Conservation (phyloP, 495 filamentous ascomycete species). For the Penicillium mononematosum region DNA sequence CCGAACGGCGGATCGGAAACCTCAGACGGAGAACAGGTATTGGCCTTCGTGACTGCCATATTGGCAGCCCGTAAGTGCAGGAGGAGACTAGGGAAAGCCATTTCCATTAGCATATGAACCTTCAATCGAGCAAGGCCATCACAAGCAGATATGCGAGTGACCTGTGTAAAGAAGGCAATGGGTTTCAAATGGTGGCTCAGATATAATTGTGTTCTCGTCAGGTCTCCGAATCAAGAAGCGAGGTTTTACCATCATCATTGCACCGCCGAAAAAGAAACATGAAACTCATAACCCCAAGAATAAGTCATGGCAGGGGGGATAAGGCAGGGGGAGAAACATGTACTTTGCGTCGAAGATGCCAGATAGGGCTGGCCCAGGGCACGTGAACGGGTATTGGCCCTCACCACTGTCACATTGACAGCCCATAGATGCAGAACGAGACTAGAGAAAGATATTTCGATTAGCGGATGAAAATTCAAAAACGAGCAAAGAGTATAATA, state of each 20-base stretch:
- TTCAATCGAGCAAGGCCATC: too few species aligned
- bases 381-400: neutral
- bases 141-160: too few species aligned
- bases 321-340: neutral
- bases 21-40: too few species aligned
- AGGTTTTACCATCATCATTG: neutral
- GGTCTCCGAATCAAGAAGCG: neutral
- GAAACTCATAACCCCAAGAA: neutral
- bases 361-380: neutral
- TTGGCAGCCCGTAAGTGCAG: too few species aligned
- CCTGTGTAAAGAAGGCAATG: too few species aligned
- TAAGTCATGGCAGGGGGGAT: neutral
- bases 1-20: too few species aligned
- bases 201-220: neutral
- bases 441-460: neutral
- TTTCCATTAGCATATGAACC: too few species aligned
- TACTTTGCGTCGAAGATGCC: neutral
- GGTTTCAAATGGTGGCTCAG: neutral
- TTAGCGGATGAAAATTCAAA: neutral
- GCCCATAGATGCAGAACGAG: too few species aligned
- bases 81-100: too few species aligned
- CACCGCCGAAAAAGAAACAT: neutral
- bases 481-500: too few species aligned
- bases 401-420: neutral
- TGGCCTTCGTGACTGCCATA: too few species aligned